Evolutionary conservation across 108 stramenopile genomes (phyloP).

Genomic region (Epithemia pelagica): DNA sequence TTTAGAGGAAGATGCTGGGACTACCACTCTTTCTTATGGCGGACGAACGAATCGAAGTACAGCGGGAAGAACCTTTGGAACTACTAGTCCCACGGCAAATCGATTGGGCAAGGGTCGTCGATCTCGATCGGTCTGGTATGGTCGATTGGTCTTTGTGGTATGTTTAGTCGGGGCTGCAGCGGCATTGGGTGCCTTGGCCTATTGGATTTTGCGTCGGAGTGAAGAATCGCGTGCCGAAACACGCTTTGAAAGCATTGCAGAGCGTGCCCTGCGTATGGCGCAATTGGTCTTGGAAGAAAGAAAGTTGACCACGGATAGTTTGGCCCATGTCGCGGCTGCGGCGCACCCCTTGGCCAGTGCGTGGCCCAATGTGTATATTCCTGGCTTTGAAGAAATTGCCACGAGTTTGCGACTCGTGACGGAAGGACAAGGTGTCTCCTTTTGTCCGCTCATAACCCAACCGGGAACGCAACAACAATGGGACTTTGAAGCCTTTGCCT

Average conservation of each 20-base stretch:
- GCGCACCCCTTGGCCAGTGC: slow-evolving; percentile 8
- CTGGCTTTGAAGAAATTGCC: slow-evolving; percentile 11
- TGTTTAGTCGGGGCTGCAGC: neutral
- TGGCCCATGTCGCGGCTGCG: slow-evolving; percentile 8
- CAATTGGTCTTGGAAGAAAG: slow-evolving; percentile 7
- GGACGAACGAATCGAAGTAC: no score
- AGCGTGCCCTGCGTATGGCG: slow-evolving; percentile 8
- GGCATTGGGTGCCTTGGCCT: slow-evolving; percentile 1
- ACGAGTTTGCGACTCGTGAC: slow-evolving; percentile 1
- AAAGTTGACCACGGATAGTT: slow-evolving; percentile 3
- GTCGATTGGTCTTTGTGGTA: neutral
- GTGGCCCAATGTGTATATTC: slow-evolving; percentile 12
- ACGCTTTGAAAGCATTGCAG: slow-evolving; percentile 14
- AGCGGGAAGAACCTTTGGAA: no score
- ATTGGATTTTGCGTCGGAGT: neutral
- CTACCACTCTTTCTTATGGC: no score
- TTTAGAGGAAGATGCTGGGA: no score
- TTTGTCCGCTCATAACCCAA: slow-evolving; percentile 13
- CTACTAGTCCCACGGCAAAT: no score
- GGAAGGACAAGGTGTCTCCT: neutral
- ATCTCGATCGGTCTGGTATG: neutral
- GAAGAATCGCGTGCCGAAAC: slow-evolving; percentile 2
- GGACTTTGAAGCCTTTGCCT: slow-evolving; percentile 18
- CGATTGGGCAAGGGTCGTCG: no score
- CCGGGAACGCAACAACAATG: neutral